Conservation (phyloP, 176 grass and related monocot species). For the Rhynchospora pubera region DNA sequence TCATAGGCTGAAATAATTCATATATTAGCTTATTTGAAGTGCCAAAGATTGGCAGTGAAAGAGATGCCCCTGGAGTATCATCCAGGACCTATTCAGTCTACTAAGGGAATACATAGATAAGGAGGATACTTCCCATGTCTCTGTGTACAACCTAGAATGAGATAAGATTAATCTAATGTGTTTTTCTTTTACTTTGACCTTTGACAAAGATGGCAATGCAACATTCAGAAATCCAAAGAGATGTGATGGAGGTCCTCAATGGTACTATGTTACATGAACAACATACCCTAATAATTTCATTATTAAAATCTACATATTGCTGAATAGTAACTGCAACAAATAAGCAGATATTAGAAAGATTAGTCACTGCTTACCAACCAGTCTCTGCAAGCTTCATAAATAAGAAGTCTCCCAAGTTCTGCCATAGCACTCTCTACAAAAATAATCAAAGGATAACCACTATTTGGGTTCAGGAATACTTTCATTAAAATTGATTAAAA, state of each 20-base stretch:
- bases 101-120: neutral
- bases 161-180: neutral
- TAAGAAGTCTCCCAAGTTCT: slow-evolving; percentile 85
- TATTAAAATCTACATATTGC: neutral
- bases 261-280: neutral
- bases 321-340: neutral
- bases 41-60: neutral
- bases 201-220: neutral
- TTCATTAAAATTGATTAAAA: slow-evolving; percentile 2
- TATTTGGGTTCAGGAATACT: neutral
- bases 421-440: slow-evolving; percentile 78
- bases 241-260: neutral
- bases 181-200: neutral
- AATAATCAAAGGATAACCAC: slow-evolving; percentile 10
- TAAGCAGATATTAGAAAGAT: slow-evolving; percentile 1
- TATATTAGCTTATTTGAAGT: neutral
- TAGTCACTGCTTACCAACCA: slow-evolving; percentile 71
- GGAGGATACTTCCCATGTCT: neutral
- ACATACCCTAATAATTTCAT: neutral
- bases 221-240: neutral
- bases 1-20: slow-evolving; percentile 74
- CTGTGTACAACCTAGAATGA: neutral
- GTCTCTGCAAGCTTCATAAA: slow-evolving; percentile 92
- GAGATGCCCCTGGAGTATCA: neutral
- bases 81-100: neutral